Percentiles rank a stretch among this genome's conserved stretches.
Evolutionary conservation across 768 basidiomycete genomes (phyloP).

Genomic region (Boletus bicolor): DNA sequence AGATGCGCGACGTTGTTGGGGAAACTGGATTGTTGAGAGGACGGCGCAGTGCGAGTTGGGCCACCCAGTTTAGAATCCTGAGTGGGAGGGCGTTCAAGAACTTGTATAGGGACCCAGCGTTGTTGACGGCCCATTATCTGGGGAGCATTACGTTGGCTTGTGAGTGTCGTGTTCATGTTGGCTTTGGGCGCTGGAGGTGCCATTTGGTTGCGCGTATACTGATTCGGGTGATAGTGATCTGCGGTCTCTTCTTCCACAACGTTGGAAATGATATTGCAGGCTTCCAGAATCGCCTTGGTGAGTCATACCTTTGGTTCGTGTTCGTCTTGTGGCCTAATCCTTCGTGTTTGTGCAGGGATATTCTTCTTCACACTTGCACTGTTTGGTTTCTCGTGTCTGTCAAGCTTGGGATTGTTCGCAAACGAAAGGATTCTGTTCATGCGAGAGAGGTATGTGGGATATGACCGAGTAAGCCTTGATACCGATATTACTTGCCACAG

Average conservation of each 20-base stretch:
- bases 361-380: conserved; percentile 98
- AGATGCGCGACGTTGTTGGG: conserved; percentile 63
- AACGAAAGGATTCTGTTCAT: conserved; percentile 96
- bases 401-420: conserved; percentile 90
- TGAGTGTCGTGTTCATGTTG: conserved; percentile 38
- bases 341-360: conserved; percentile 48
- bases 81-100: conserved; percentile 99
- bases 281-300: conserved; percentile 92
- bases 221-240: conserved; percentile 55
- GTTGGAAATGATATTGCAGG: conserved; percentile 93
- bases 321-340: not conserved
- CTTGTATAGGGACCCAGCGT: conserved; percentile 88
- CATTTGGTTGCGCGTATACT: not conserved
- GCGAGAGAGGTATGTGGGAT: conserved; percentile 76
- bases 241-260: conserved; percentile 90
- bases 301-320: conserved; percentile 8
- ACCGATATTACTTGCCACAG: conserved; percentile 38
- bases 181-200: not conserved
- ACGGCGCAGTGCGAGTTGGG: conserved; percentile 78
- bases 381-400: conserved; percentile 95
- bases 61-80: conserved; percentile 89
- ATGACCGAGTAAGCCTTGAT: not conserved
- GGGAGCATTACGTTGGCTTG: conserved; percentile 81
- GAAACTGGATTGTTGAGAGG: conserved; percentile 70
- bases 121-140: conserved; percentile 87